These are phyloP conservation scores for Gnomoniopsis smithogilvyi DNA, from an alignment of 2,329 filamentous ascomycete genomes.

Conservation along the genomic window DNA sequence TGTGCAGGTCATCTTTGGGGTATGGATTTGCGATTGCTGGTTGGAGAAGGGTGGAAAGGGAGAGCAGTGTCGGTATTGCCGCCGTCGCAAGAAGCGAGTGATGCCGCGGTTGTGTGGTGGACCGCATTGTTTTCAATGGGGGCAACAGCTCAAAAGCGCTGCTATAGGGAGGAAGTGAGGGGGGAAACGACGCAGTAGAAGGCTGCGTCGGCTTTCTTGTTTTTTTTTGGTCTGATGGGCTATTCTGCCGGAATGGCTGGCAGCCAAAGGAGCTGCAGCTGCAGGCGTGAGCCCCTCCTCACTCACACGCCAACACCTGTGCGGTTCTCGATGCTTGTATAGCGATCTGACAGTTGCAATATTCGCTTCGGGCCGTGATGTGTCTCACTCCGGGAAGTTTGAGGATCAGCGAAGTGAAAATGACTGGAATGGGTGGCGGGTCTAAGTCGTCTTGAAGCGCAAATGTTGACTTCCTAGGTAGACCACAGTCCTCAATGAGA, in stretches of 20 bases:
- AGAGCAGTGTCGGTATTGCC: constrained; percentile 9
- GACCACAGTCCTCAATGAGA: too few relatives aligned
- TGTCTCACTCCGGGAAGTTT: constrained; percentile 12
- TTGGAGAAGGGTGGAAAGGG: constrained; percentile 37
- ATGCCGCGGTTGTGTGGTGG: background rate
- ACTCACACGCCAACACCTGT: constrained; percentile 13
- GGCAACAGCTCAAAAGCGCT: background rate
- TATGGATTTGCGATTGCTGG: constrained; percentile 43
- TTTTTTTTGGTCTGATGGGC: background rate
- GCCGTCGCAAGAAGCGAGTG: constrained; percentile 1
- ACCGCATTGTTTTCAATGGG: constrained; percentile 10
- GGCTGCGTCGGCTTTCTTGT: background rate
- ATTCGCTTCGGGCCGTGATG: constrained; percentile 5
- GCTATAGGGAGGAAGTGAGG: background rate
- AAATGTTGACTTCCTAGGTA: too few relatives aligned
- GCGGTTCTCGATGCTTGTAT: background rate
- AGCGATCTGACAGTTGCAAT: background rate
- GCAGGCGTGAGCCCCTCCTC: constrained; percentile 13
- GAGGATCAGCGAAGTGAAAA: background rate
- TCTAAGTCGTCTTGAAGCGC: background rate
- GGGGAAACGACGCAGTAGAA: background rate
- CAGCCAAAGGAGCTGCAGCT: constrained; percentile 10
- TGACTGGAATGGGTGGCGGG: background rate
- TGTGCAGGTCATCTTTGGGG: constrained; percentile 47
- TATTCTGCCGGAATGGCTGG: background rate